A percentile compares a stretch with the other conserved stretches of the same genome.
phyloP scores from a whole-genome alignment of 2,329 filamentous ascomycete species.

The Rhynchosporium agropyri region DNA sequence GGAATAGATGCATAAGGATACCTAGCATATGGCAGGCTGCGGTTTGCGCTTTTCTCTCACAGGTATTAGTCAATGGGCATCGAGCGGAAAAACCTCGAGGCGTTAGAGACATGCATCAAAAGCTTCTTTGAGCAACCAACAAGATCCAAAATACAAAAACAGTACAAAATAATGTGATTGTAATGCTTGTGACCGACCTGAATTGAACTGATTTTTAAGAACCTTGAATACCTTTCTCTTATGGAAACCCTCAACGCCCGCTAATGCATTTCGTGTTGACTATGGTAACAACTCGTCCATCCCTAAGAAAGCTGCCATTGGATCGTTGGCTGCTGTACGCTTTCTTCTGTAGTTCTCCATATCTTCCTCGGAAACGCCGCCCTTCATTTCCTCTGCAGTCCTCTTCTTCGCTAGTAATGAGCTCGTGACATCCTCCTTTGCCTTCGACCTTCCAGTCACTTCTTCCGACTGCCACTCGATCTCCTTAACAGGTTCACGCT shows the following conservation, averaged over 20 bases:
- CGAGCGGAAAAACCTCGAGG: conserved; percentile 34
- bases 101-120: conserved; percentile 33
- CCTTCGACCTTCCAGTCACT: conserved; percentile 41
- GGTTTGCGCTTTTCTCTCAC: conserved; percentile 28
- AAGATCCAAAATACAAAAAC: conserved; percentile 3
- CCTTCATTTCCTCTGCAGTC: conserved; percentile 76
- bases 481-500: conserved; percentile 33
- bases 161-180: not conserved
- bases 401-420: conserved; percentile 62
- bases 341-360: conserved; percentile 84
- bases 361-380: conserved; percentile 78
- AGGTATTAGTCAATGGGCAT: conserved; percentile 30
- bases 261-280: conserved; percentile 19
- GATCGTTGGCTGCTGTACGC: conserved; percentile 73
- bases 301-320: conserved; percentile 81
- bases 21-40: conserved; percentile 40
- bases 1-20: conserved; percentile 44
- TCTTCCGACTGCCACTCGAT: conserved; percentile 37
- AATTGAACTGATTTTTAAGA: not conserved
- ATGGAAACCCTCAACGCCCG: conserved; percentile 27
- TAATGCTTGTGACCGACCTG: not conserved
- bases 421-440: conserved; percentile 34
- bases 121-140: conserved; percentile 21
- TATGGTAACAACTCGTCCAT: conserved; percentile 66
- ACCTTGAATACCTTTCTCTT: not conserved